Evolutionary conservation across 345 rosid species (phyloP).

Genomic region (Geranium rotundifolium): DNA sequence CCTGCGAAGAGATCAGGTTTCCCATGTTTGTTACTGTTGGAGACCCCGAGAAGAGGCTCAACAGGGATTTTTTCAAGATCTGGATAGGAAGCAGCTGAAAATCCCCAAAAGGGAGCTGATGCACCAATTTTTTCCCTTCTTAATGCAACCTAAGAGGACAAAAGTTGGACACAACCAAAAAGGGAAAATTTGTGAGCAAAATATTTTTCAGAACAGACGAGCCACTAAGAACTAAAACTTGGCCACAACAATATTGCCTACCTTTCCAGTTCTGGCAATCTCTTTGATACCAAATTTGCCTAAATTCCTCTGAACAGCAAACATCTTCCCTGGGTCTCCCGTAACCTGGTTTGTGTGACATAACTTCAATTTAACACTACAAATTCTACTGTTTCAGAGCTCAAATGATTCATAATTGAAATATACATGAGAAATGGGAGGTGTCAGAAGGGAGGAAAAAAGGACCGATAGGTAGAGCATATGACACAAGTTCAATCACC

Average conservation of each 20-base stretch:
- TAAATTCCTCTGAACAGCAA: conserved; percentile 74
- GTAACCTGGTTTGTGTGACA: conserved; percentile 41
- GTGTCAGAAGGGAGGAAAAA: not conserved
- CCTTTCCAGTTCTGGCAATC: conserved; percentile 83
- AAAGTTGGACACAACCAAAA: not conserved
- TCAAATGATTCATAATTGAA: not conserved
- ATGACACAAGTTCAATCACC: conserved; percentile 24
- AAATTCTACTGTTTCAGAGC: too few relatives aligned
- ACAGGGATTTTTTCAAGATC: conserved; percentile 51
- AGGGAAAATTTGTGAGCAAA: conserved; percentile 5
- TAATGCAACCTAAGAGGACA: conserved; percentile 56
- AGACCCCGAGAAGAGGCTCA: conserved; percentile 31
- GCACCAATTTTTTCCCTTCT: conserved; percentile 90
- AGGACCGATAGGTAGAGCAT: too few relatives aligned
- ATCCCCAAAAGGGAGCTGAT: conserved; percentile 93
- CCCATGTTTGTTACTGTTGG: conserved; percentile 23
- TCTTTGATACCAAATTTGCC: conserved; percentile 86
- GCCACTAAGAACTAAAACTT: too few relatives aligned
- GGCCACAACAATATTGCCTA: conserved; percentile 8
- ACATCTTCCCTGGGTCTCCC: conserved; percentile 98
- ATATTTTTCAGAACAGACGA: too few relatives aligned
- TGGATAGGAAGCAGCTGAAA: conserved; percentile 95
- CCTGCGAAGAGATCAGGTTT: conserved; percentile 35
- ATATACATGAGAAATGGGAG: not conserved
- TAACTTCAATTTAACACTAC: not conserved